phyloP scores from a whole-genome alignment of 371 early-diverging fungal genomes.

The Lichtheimia hyalospora region DNA sequence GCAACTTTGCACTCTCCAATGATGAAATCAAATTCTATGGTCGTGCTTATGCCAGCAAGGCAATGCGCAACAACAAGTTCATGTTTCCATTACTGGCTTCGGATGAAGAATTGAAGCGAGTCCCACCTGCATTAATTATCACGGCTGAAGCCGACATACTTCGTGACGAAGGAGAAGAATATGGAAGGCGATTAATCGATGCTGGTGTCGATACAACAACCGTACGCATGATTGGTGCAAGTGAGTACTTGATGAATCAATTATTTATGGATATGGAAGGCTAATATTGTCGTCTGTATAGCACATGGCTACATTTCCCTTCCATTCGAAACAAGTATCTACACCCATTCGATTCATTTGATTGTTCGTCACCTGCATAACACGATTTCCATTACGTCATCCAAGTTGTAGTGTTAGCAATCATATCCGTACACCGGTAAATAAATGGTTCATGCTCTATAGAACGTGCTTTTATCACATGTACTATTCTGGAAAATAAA shows the following conservation, averaged over 20 bases:
- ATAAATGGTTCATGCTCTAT: not conserved
- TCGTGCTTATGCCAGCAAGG: not conserved
- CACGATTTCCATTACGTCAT: not conserved
- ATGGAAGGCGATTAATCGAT: conserved; percentile 11
- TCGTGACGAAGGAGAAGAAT: conserved; percentile 22
- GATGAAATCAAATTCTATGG: not conserved
- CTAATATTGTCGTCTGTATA: not conserved
- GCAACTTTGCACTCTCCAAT: conserved; percentile 6
- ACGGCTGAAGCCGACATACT: conserved; percentile 22
- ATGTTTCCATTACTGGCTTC: conserved; percentile 12
- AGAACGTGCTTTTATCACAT: not conserved
- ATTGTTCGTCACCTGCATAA: conserved; percentile 1
- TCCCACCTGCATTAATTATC: conserved; percentile 20
- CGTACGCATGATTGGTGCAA: conserved; percentile 16
- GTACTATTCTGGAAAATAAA: not conserved
- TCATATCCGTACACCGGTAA: no score
- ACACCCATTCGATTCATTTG: conserved; percentile 2
- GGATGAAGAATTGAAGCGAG: conserved; percentile 12
- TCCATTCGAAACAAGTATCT: conserved; percentile 11
- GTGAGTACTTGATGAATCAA: not conserved
- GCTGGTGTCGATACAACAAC: conserved; percentile 17
- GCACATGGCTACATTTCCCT: conserved; percentile 17
- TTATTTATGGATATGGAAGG: no score
- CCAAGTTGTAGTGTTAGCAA: not conserved
- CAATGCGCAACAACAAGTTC: not conserved